phyloP scores from a whole-genome alignment of 495 filamentous ascomycete genomes.

The Viridothelium virens region DNA sequence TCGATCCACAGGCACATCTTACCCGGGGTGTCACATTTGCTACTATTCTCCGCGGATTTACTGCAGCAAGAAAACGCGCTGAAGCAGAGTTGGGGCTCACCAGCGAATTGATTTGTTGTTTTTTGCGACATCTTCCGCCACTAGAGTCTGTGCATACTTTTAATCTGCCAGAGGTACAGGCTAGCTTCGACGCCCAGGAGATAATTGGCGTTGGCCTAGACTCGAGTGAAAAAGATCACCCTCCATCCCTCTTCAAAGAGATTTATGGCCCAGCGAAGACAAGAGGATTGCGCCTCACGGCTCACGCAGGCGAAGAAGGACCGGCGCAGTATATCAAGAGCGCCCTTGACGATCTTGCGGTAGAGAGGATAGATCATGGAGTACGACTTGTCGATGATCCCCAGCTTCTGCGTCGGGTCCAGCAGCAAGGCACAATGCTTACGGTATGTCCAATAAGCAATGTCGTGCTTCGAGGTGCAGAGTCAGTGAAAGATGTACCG shows the following conservation, averaged over 20 bases:
- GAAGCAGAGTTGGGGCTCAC: constrained; percentile 55
- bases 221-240: constrained; percentile 55
- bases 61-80: constrained; percentile 51
- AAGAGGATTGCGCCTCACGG: constrained; percentile 51
- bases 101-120: constrained; percentile 58
- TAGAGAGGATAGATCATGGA: constrained; percentile 64
- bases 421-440: constrained; percentile 48
- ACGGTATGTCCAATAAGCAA: constrained; percentile 71
- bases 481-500: constrained; percentile 50
- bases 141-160: constrained; percentile 45
- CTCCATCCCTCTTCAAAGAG: constrained; percentile 55
- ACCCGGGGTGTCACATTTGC: constrained; percentile 52
- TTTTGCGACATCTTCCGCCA: constrained; percentile 60
- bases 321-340: constrained; percentile 56
- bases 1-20: constrained; percentile 70
- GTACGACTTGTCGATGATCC: constrained; percentile 56
- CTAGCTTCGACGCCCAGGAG: constrained; percentile 45
- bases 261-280: constrained; percentile 48
- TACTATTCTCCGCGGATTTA: constrained; percentile 54
- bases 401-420: constrained; percentile 51
- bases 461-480: constrained; percentile 54
- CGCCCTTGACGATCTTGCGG: constrained; percentile 51
- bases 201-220: constrained; percentile 61
- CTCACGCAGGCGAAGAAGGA: constrained; percentile 72
- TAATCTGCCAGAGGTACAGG: constrained; percentile 40